Conservation (phyloP, 2,329 filamentous ascomycete genomes). For the Erysiphe neolycopersici region DNA sequence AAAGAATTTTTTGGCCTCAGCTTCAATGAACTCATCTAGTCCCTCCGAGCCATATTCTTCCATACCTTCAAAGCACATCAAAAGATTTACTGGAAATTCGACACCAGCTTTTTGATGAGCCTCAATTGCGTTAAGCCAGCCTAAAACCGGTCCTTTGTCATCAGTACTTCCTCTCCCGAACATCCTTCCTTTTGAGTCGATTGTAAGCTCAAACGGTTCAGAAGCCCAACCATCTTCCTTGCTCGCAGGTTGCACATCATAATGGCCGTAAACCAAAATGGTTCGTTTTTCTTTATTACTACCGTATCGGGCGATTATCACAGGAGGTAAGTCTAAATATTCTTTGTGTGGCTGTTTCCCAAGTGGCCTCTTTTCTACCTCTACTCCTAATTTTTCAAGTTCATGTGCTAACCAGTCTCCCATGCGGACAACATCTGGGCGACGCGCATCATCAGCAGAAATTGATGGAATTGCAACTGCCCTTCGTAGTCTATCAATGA, state of each 20-base stretch:
- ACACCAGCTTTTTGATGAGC: conserved; percentile 86
- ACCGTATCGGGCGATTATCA: conserved; percentile 77
- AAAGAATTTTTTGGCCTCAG: conserved; percentile 83
- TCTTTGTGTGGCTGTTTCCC: conserved; percentile 85
- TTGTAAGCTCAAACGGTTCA: conserved; percentile 67
- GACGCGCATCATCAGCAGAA: conserved; percentile 69
- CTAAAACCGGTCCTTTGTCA: conserved; percentile 90
- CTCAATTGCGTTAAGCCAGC: conserved; percentile 95
- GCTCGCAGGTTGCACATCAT: conserved; percentile 89
- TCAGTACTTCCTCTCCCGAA: conserved; percentile 87
- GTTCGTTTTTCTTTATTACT: conserved; percentile 81
- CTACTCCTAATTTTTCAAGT: conserved; percentile 58
- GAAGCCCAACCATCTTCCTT: conserved; percentile 90
- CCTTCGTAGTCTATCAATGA: conserved; percentile 71
- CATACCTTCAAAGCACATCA: conserved; percentile 99
- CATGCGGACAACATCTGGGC: conserved; percentile 90
- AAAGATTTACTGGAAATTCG: conserved; percentile 86
- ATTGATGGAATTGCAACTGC: conserved; percentile 93
- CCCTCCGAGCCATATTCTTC: conserved; percentile 97
- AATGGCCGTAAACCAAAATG: conserved; percentile 92
- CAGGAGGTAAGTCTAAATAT: conserved; percentile 71
- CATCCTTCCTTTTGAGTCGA: conserved; percentile 86
- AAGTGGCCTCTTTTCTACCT: conserved; percentile 62
- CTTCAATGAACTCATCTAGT: conserved; percentile 77
- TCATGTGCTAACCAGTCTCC: conserved; percentile 69